Evolutionary conservation across 2,329 filamentous ascomycete genomes (phyloP), one percentile per base, ranked within the genome.

Genomic region (Arthrobotrys sinensis): DNA sequence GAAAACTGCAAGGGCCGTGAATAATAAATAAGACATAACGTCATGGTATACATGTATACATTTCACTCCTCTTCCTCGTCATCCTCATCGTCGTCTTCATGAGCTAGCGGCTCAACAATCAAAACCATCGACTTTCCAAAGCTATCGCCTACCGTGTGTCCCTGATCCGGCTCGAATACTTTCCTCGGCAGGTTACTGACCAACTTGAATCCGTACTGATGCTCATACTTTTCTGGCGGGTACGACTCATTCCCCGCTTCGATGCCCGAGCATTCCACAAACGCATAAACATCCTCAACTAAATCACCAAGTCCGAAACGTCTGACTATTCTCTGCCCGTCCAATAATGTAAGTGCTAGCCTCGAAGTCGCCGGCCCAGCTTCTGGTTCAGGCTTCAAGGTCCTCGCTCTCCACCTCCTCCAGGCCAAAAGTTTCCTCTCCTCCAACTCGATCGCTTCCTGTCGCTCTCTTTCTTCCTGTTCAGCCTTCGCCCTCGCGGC

Each of bases 251-350:
- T 84, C 1, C 85, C 84, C 40, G 88, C 84, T 2, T 94, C 81
- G 4, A 91, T 81, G 65, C 93, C 90, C 83, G 94, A 91, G 85
- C 95, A 98, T 83, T 99, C 96, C 1, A 98, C 94, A 85, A 97
- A 97, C 0, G 95, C 96, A 84, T 98, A 98, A 4, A 99, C 85
- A 82, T 97, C 94, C 83, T 98, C 95, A 43, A 98, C 86, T 1
- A 88, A 87, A 0, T 92, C 89, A n/a, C 89, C 86, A 0, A 88
- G 86, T 0, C 87, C 84, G 83, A 99, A 98, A 62, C 89, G 89
- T 48, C 95, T 89, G 70, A 97, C 89, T 1, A 97, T 89, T 48
- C 94, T 88, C 60, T 93, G 91, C 0, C 90, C 92, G 3, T 89
- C 91, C 0, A 87, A 86, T 82, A 91, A 85, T 12, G 89, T 86